Base-by-base conservation (phyloP, 2,329 filamentous ascomycete genomes). In the Mycosphaerella sp. region DNA sequence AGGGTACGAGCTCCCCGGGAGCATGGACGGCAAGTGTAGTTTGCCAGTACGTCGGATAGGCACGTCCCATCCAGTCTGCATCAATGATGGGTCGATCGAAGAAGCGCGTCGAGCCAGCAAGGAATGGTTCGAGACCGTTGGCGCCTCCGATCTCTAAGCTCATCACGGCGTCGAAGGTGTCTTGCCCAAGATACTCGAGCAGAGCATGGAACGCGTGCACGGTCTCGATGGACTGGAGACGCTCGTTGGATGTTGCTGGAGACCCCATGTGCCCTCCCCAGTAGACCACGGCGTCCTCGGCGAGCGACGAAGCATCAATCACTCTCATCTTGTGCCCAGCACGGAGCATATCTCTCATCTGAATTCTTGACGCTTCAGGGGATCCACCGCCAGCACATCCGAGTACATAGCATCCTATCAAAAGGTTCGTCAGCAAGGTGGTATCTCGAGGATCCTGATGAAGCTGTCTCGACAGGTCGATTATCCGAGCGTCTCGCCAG, bases 111-210 rank as follows among this genome's bases (percentile, higher is more conserved):
- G 78, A 77, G 4, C 80, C 80, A 4, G 83, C 67, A 3, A 82
- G 73, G 68, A 84, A 71, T 7, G 78, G 76, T 58, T 81, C 77
- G 7, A 85, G 70, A 0, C 83, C 82, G 58, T 86, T 86, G 4
- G 77, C 78, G 6, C 84, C 83, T n/a, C 84, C 84, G 51, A 86
- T 83, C 62, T 86, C 83, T 9, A 85, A 67, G 1, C 80, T 76
- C 57, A 86, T 80, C 57, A 85, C 78, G 38, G 80, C 79, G 17
- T 81, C 78, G 21, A 79, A 75, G 1, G 66, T 64, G 12, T 68
- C 65, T 38, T 73, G 69, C 45, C 62, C 55, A n/a, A 77, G 71
- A 29, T 78, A 75, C 45, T 78, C 76, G 66, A 78, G 81, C 9
- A 85, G 70, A 6, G 60, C 79, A 3, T 62, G 57, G 42, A 73